Percentiles rank a stretch among this genome's conserved stretches.
These are phyloP conservation scores for Hymenoscyphus scutula DNA, from an alignment of 2,329 filamentous ascomycete species.

Conservation along the genomic window DNA sequence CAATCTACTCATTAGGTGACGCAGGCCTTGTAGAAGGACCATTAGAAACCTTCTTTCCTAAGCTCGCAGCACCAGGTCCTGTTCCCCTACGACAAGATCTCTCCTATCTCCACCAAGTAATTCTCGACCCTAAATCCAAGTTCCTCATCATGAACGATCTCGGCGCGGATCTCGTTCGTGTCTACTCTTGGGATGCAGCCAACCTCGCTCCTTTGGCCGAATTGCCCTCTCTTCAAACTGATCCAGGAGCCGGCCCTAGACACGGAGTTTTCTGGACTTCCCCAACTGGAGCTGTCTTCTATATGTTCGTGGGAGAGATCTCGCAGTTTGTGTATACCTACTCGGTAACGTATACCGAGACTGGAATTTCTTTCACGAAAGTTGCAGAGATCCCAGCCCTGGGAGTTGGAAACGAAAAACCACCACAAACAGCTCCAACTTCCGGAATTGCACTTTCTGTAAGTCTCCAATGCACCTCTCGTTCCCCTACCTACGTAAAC, in stretches of 20 bases:
- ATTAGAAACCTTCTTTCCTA: conserved; percentile 10
- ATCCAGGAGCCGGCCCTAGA: conserved; percentile 46
- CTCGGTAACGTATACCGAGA: background rate
- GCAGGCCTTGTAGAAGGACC: background rate
- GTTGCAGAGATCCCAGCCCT: conserved; percentile 17
- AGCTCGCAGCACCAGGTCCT: conserved; percentile 8
- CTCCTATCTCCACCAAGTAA: conserved; percentile 47
- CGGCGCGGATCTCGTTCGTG: conserved; percentile 45
- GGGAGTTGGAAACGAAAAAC: conserved; percentile 11
- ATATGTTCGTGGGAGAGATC: conserved; percentile 46
- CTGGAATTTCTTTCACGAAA: conserved; percentile 8
- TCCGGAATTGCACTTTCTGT: conserved; percentile 16
- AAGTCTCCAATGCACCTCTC: no score
- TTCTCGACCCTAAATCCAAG: conserved; percentile 48
- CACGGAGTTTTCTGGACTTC: conserved; percentile 45
- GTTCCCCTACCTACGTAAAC: no score
- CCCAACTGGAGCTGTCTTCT: conserved; percentile 29
- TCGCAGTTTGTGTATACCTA: conserved; percentile 40
- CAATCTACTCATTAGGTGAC: conserved; percentile 4
- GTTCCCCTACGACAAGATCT: conserved; percentile 39
- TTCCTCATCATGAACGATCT: conserved; percentile 51
- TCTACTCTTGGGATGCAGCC: conserved; percentile 43
- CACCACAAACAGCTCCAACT: conserved; percentile 13
- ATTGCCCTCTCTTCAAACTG: conserved; percentile 36
- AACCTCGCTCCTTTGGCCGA: conserved; percentile 38